Conservation (phyloP, 75 land plant species). For the Pinus albicaulis region DNA sequence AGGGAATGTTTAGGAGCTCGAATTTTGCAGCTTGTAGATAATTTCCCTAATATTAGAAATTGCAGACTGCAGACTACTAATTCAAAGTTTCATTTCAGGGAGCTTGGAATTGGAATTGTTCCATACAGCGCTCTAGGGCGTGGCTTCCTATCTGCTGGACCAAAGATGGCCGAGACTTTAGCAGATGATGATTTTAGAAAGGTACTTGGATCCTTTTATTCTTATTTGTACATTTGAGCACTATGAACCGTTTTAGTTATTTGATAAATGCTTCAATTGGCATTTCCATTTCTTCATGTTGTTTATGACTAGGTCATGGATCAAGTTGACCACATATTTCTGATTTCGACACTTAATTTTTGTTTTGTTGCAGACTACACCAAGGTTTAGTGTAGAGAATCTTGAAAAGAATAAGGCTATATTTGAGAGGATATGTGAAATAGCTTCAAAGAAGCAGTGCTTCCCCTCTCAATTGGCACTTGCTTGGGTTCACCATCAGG, state of each 20-base stretch:
- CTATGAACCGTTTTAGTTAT: no score
- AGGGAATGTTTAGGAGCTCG: background rate
- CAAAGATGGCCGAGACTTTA: conserved; percentile 19
- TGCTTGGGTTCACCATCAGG: conserved; percentile 68
- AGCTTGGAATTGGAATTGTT: conserved; percentile 67
- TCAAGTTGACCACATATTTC: no score
- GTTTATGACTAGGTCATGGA: no score
- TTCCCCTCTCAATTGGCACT: conserved; percentile 62
- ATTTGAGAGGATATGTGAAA: conserved; percentile 27
- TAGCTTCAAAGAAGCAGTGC: conserved; percentile 43
- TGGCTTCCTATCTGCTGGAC: conserved; percentile 45
- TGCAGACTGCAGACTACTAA: no score
- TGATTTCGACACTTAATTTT: no score
- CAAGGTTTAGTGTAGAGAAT: conserved; percentile 45
- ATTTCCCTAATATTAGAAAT: no score
- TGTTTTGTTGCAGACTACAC: conserved; percentile 15
- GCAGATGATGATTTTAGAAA: conserved; percentile 28
- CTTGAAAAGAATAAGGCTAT: conserved; percentile 38
- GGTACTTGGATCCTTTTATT: conserved; percentile 11
- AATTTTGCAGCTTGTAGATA: no score
- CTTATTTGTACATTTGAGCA: no score
- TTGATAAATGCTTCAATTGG: no score
- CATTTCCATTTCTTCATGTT: no score
- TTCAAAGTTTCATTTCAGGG: conserved; percentile 26
- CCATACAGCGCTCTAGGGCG: conserved; percentile 58